Conservation (phyloP, 2,329 filamentous ascomycete species). For the Verticillium nonalfalfae region DNA sequence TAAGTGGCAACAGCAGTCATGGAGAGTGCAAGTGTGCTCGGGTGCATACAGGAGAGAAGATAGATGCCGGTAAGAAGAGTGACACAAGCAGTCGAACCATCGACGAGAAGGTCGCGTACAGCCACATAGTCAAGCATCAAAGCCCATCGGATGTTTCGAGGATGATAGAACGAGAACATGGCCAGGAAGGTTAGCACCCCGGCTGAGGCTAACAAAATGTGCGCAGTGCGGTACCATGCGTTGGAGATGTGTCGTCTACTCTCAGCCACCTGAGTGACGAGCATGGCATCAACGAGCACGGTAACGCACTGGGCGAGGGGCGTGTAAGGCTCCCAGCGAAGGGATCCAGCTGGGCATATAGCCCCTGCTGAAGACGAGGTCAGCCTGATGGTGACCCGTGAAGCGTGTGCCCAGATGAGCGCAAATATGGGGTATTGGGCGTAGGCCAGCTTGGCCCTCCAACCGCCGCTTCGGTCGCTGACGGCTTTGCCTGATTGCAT, state of each 20-base stretch:
- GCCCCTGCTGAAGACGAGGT: conserved; percentile 18
- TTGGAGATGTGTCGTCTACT: conserved; percentile 16
- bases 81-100: conserved; percentile 17
- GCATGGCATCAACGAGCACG: conserved; percentile 21
- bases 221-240: conserved; percentile 16
- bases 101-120: conserved; percentile 20
- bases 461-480: conserved; percentile 10
- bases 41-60: conserved; percentile 18
- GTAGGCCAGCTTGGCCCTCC: conserved; percentile 2
- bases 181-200: conserved; percentile 16
- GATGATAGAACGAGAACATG: conserved; percentile 20
- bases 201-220: conserved; percentile 15
- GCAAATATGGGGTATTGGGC: conserved; percentile 16
- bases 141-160: conserved; percentile 19
- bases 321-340: conserved; percentile 17
- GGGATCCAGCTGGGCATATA: conserved; percentile 19
- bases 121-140: conserved; percentile 19
- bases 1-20: conserved; percentile 15
- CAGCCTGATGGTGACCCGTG: conserved; percentile 17
- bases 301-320: conserved; percentile 20
- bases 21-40: conserved; percentile 19
- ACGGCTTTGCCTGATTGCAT: conserved; percentile 15
- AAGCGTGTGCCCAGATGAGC: conserved; percentile 23
- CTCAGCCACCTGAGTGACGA: conserved; percentile 19
- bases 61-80: conserved; percentile 18